Percentiles rank a stretch among this genome's conserved stretches.
Conservation (phyloP, 768 basidiomycete species). For the Hemileccinum impolitum region DNA sequence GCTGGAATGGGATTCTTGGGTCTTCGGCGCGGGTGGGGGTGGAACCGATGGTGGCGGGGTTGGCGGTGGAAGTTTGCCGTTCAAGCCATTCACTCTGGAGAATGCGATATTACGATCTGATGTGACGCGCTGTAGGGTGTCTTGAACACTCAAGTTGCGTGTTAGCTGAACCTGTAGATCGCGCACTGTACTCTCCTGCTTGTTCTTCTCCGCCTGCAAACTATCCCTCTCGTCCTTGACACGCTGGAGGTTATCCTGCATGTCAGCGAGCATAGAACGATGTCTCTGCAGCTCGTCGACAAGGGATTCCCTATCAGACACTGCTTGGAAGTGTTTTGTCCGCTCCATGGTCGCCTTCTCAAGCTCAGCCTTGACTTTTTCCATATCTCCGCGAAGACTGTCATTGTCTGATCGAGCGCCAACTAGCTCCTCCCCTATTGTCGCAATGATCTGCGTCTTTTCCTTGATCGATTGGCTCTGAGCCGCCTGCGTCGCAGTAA, state of each 20-base stretch:
- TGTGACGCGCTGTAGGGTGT: conserved; percentile 47
- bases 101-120: conserved; percentile 54
- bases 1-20: conserved; percentile 50
- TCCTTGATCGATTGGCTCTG: conserved; percentile 50
- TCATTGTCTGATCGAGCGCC: conserved; percentile 38
- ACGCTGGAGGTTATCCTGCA: conserved; percentile 73
- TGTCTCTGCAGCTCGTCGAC: conserved; percentile 74
- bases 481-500: conserved; percentile 32
- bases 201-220: conserved; percentile 67
- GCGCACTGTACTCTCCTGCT: conserved; percentile 64
- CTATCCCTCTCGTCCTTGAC: conserved; percentile 81
- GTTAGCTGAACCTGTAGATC: conserved; percentile 75
- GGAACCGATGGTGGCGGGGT: conserved; percentile 79
- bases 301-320: conserved; percentile 71
- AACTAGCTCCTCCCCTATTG: conserved; percentile 50
- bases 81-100: conserved; percentile 56
- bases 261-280: conserved; percentile 69
- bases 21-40: conserved; percentile 74
- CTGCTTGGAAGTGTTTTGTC: conserved; percentile 62
- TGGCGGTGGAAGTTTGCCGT: conserved; percentile 80
- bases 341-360: conserved; percentile 56
- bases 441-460: conserved; percentile 45
- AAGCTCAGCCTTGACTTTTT: conserved; percentile 55
- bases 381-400: conserved; percentile 41
- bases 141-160: conserved; percentile 43